Percentiles rank a stretch among this genome's conserved stretches.
Evolutionary conservation across 176 grass and related monocot species (phyloP).

Genomic region (Elymus sibiricus): DNA sequence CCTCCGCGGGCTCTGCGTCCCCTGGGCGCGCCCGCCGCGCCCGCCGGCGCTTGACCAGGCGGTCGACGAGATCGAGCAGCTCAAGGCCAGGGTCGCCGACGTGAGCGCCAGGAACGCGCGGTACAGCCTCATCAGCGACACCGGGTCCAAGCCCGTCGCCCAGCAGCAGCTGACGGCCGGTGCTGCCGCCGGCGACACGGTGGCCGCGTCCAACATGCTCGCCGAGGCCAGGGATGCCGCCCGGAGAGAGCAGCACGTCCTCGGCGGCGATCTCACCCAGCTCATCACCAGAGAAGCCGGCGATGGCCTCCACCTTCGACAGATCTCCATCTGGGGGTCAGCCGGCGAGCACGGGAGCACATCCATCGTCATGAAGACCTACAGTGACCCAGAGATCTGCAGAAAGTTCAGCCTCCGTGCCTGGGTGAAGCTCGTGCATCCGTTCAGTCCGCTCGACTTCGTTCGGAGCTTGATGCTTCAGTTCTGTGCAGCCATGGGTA

Average conservation of each 20-base stretch:
- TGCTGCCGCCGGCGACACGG: not conserved
- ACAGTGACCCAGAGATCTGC: not conserved
- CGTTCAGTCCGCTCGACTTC: not conserved
- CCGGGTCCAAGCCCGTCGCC: not conserved
- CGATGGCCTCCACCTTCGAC: not conserved
- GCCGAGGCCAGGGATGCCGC: not conserved
- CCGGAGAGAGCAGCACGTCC: not conserved
- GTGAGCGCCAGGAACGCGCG: not conserved
- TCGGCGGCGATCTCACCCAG: not conserved
- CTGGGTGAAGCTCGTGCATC: slow-evolving; percentile 13
- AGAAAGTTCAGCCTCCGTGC: not conserved
- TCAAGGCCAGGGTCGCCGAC: slow-evolving; percentile 5
- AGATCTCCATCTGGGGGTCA: slow-evolving; percentile 17
- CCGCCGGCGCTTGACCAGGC: not conserved
- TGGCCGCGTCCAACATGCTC: not conserved
- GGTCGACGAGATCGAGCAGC: not conserved
- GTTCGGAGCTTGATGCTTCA: not conserved
- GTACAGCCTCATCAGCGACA: not conserved
- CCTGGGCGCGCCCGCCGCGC: not conserved
- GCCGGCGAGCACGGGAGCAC: not conserved
- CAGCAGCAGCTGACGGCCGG: not conserved
- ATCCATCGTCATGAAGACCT: not conserved
- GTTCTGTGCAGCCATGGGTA: not conserved
- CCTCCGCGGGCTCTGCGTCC: not conserved
- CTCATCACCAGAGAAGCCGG: not conserved